A percentile compares a stretch with the other conserved stretches of the same genome.
These are phyloP conservation scores for Colletotrichum tabaci DNA, from an alignment of 2,329 filamentous ascomycete species.

Conservation along the genomic window DNA sequence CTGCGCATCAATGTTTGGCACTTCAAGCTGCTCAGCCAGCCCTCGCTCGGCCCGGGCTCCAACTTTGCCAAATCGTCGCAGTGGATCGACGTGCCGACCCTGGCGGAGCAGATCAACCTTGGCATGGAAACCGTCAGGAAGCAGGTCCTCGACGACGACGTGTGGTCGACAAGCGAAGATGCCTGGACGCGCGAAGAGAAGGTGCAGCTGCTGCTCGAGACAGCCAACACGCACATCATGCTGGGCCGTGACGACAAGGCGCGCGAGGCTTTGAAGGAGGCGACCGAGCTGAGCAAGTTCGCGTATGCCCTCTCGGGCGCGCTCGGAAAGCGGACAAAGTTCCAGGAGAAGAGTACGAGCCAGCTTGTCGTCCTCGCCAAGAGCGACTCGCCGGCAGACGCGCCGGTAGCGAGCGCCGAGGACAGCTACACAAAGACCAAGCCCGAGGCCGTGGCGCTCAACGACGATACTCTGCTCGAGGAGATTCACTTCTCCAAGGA, in stretches of 20 bases:
- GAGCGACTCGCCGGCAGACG: constrained; percentile 61
- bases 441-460: constrained; percentile 82
- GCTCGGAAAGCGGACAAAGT: constrained; percentile 87
- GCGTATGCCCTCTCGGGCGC: constrained; percentile 88
- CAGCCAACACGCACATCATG: constrained; percentile 86
- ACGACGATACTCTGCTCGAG: constrained; percentile 94
- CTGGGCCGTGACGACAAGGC: constrained; percentile 87
- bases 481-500: constrained; percentile 79
- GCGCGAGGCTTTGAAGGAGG: constrained; percentile 77
- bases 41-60: constrained; percentile 67
- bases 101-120: constrained; percentile 66
- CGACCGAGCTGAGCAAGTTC: constrained; percentile 78
- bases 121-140: constrained; percentile 59
- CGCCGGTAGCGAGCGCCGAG: constrained; percentile 37
- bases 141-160: constrained; percentile 53
- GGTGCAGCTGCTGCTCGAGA: constrained; percentile 83
- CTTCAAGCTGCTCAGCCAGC: constrained; percentile 72
- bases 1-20: constrained; percentile 82
- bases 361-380: constrained; percentile 93
- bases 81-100: constrained; percentile 71
- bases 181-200: constrained; percentile 65
- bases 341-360: constrained; percentile 84
- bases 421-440: constrained; percentile 49
- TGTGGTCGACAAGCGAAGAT: constrained; percentile 53
- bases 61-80: constrained; percentile 70